These are phyloP conservation scores for Metschnikowia santaceciliae DNA, from an alignment of 805 yeast species.

Conservation along the genomic window DNA sequence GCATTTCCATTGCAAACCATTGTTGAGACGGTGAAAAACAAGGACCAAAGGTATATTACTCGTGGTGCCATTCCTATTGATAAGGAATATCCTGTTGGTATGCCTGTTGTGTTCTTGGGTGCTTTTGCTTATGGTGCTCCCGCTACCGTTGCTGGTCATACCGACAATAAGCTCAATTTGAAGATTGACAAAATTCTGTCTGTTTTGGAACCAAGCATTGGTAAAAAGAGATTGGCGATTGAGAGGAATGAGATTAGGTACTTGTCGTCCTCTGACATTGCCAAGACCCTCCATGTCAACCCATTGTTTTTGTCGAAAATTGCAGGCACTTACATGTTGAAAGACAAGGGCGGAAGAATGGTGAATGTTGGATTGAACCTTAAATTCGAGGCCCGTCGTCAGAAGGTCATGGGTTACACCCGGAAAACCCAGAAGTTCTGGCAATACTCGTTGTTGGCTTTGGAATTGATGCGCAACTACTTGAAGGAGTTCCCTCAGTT, in stretches of 20 bases:
- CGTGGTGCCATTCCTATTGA: slow-evolving; percentile 72
- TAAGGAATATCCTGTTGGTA: slow-evolving; percentile 74
- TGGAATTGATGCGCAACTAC: slow-evolving; percentile 62
- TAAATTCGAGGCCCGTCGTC: slow-evolving; percentile 73
- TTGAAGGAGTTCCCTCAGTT: slow-evolving; percentile 57
- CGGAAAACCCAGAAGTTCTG: slow-evolving; percentile 59
- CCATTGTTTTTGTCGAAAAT: slow-evolving; percentile 71
- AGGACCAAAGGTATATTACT: slow-evolving; percentile 70
- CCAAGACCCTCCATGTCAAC: slow-evolving; percentile 52
- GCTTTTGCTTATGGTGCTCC: slow-evolving; percentile 85
- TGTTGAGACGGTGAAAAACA: slow-evolving; percentile 68
- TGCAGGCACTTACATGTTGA: slow-evolving; percentile 67
- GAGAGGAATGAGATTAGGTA: slow-evolving; percentile 59
- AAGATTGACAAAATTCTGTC: slow-evolving; percentile 35
- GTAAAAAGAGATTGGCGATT: slow-evolving; percentile 51
- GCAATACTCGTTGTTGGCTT: slow-evolving; percentile 79
- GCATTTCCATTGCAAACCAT: slow-evolving; percentile 74
- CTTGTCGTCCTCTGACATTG: slow-evolving; percentile 60
- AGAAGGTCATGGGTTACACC: slow-evolving; percentile 86
- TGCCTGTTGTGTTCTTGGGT: slow-evolving; percentile 76
- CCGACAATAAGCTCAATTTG: slow-evolving; percentile 47
- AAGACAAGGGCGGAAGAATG: slow-evolving; percentile 42
- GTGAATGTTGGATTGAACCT: slow-evolving; percentile 77
- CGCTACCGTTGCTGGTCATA: slow-evolving; percentile 61
- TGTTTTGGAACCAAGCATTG: slow-evolving; percentile 59